Evolutionary conservation across 495 filamentous ascomycete species (phyloP), one percentile per base, ranked within the genome.

Genomic region (Recurvomyces mirabilis): DNA sequence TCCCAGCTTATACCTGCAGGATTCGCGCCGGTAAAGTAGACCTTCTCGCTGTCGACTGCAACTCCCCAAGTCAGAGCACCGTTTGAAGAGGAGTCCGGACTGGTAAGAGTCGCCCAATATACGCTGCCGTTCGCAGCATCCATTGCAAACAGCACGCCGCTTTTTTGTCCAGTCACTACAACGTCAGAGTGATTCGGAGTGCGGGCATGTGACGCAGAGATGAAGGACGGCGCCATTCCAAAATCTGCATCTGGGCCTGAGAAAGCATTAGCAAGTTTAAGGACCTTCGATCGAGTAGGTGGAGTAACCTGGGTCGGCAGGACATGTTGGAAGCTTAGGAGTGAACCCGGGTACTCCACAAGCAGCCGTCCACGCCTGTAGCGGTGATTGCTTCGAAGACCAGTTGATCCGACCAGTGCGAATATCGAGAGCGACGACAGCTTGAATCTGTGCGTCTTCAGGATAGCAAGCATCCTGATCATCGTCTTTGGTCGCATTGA

Each of bases 191-290:
- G 40, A 18, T 34, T 29, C 18, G 39, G 45, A 10, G 43, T 53
- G 21, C 9, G 5, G 10, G 46, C 41, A 13, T 17, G 24, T 24
- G 26, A 20, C 1, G 26, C 53, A 3, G 53, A 57, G 0, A 69
- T 53, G 36, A 62, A 63, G 3, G 58, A 24, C 2, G 66, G 66
- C 22, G 66, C 66, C 58, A 69, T 69, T 1, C 60, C 66, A 32
- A 69, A 69, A 38, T 68, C 61, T 15, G 56, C 51, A 49, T 69
- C 62, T 20, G 47, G 44, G 11, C 66, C 65, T n/a, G n/a, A n/a
- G n/a, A n/a, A n/a, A n/a, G n/a, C n/a, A n/a, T n/a, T n/a, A n/a
- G n/a, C n/a, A n/a, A n/a, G n/a, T n/a, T n/a, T n/a, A n/a, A n/a
- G n/a, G n/a, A n/a, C n/a, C n/a, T n/a, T n/a, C n/a, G n/a, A n/a